Evolutionary conservation across 75 land plant genomes (phyloP), one percentile per base, ranked within the genome.

Genomic region (Pinus tabuliformis): DNA sequence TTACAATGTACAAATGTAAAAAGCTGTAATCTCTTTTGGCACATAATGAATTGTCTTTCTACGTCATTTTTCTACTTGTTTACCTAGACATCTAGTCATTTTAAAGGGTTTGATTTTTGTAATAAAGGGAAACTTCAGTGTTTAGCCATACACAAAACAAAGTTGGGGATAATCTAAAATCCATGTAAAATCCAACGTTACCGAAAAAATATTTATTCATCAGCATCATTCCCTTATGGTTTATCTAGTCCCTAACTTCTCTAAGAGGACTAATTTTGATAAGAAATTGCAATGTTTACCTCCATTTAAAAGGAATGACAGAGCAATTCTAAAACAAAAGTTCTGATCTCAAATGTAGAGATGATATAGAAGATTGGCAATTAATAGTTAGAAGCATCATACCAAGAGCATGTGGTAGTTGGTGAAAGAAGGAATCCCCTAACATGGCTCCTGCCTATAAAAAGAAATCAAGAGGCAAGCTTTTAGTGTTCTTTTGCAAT

Each of bases 381-480:
- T 68, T n/a, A n/a, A 68, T 68, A 49, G 54, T 49, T 49, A 9
- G 54, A 42, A 42, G 72, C 52, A 68, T 21, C 18, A 73, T 90
- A 93, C 99, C 95, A 81, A 97, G 89, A 70, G 99, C 99, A 89
- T 97, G 99, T 59, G 98, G 99, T 36, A 97, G 80, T 72, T 97
- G 99, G 80, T 95, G 99, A 75, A 97, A 90, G 81, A 97, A 97
- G 61, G 99, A 93, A 95, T 97, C 99, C 15, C 99, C 99, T 57
- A 97, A 74, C 99, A 97, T 97, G 28, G 99, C 98, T 62, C 99
- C 99, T 28, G 94, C 98, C 99, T 97, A 89, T 15, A 37, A 75
- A 73, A 26, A 58, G 65, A 62, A 76, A 30, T 60, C 72, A 74
- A 22, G 36, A 76, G 30, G 33, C 74, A 62, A 30, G 70, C 30